Evolutionary conservation across 2,329 filamentous ascomycete species (phyloP).

Genomic region (Sarocladiaceae sp.): DNA sequence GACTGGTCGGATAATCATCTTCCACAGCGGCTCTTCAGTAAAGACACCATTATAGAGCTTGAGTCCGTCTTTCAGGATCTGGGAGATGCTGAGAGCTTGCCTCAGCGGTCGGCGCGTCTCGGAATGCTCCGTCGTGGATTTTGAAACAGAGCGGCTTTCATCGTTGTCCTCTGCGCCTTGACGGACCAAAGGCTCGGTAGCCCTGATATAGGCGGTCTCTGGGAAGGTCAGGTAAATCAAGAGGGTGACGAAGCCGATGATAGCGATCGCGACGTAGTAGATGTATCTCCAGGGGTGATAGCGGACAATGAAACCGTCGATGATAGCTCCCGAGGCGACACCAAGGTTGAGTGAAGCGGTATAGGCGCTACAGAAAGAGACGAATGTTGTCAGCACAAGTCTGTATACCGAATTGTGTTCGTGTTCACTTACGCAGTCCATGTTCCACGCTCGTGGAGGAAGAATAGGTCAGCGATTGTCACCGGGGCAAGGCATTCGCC

Average conservation of each 20-base stretch:
- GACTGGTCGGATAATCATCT: neutral
- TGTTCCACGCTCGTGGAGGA: slow-evolving; percentile 46
- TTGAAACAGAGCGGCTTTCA: slow-evolving; percentile 8
- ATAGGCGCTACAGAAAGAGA: slow-evolving; percentile 22
- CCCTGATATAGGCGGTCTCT: slow-evolving; percentile 43
- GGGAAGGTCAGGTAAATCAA: slow-evolving; percentile 47
- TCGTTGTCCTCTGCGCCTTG: slow-evolving; percentile 7
- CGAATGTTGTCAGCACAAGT: neutral
- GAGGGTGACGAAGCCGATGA: slow-evolving; percentile 40
- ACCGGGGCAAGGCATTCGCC: slow-evolving; percentile 31
- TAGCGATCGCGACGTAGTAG: slow-evolving; percentile 41
- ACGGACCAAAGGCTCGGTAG: slow-evolving; percentile 11
- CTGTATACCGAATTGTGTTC: neutral
- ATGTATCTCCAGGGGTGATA: slow-evolving; percentile 42
- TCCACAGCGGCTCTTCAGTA: neutral
- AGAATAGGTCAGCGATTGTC: slow-evolving; percentile 49
- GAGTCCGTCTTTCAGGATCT: slow-evolving; percentile 16
- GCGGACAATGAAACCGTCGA: slow-evolving; percentile 41
- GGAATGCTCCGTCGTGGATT: slow-evolving; percentile 9
- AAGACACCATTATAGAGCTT: slow-evolving; percentile 43
- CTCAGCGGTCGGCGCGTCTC: neutral
- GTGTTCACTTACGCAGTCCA: slow-evolving; percentile 37
- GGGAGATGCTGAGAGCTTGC: neutral
- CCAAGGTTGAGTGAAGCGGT: slow-evolving; percentile 32
- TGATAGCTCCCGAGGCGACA: slow-evolving; percentile 33